A percentile compares a stretch with the other conserved stretches of the same genome.
phyloP scores from a whole-genome alignment of 164 flowering plant species.

The Vitis rupestris region DNA sequence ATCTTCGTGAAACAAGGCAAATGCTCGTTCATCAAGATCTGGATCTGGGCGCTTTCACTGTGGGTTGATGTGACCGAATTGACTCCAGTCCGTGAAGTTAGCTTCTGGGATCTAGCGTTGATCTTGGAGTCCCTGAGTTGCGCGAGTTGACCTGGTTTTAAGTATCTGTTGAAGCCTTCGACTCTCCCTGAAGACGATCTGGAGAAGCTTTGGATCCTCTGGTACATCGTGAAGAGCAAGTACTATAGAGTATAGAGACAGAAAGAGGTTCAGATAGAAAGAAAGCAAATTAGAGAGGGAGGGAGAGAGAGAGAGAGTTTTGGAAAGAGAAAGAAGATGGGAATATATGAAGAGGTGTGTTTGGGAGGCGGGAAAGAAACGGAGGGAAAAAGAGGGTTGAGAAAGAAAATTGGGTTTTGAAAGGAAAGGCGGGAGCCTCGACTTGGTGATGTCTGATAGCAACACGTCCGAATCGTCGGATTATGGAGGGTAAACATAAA shows the following conservation, averaged over 20 bases:
- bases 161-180: slow-evolving; percentile 22
- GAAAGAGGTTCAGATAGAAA: not conserved
- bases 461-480: no score
- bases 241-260: not conserved
- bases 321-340: not conserved
- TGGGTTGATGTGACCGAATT: not conserved
- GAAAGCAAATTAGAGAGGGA: not conserved
- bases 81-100: no score
- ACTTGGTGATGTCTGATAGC: no score
- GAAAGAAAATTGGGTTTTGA: not conserved
- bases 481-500: no score
- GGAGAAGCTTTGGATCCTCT: slow-evolving; percentile 12
- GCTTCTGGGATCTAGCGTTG: slow-evolving; percentile 23
- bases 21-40: slow-evolving; percentile 22
- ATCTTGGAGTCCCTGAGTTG: slow-evolving; percentile 35
- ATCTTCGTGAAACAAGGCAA: slow-evolving; percentile 27
- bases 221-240: slow-evolving; percentile 9
- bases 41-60: slow-evolving; percentile 1
- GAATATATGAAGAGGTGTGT: not conserved
- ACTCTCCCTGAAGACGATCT: slow-evolving; percentile 18
- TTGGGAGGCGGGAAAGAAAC: slow-evolving; percentile 4
- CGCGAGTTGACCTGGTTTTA: slow-evolving; percentile 45
- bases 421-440: no score
- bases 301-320: not conserved
- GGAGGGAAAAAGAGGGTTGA: not conserved